Percentiles rank a stretch among this genome's conserved stretches.
Evolutionary conservation across 305 asterid species (phyloP).

Genomic region (Fraxinus sp.): DNA sequence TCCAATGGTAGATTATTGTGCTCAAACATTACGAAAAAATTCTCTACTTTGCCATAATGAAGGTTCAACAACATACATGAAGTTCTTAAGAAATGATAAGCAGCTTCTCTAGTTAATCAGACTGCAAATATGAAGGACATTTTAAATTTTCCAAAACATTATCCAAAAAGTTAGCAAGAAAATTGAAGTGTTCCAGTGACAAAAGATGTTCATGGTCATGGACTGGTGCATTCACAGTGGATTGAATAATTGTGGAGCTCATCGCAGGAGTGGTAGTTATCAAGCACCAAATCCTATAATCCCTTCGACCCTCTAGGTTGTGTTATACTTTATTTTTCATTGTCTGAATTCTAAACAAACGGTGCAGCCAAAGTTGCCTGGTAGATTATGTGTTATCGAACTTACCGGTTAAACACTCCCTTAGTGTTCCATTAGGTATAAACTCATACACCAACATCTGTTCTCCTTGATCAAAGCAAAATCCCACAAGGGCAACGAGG

Average conservation of each 20-base stretch:
- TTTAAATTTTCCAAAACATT: not conserved
- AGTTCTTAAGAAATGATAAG: not conserved
- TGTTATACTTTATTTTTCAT: not conserved
- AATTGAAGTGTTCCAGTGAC: too few species aligned
- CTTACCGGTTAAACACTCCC: slow-evolving; percentile 73
- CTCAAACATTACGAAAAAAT: not conserved
- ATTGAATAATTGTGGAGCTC: not conserved
- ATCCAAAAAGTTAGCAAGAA: not conserved
- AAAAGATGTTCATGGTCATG: not conserved
- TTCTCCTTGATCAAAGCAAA: slow-evolving; percentile 91
- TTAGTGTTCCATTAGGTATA: slow-evolving; percentile 76
- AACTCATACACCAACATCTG: slow-evolving; percentile 91
- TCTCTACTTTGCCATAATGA: not conserved
- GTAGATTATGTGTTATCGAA: not conserved
- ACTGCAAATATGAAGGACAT: not conserved
- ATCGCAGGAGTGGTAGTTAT: not conserved
- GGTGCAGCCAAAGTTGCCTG: not conserved
- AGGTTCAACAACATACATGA: not conserved
- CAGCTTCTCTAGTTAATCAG: not conserved
- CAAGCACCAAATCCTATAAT: not conserved
- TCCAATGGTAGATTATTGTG: too few species aligned
- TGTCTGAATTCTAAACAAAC: not conserved
- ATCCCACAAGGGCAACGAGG: slow-evolving; percentile 86
- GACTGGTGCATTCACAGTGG: not conserved
- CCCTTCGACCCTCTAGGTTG: not conserved